Evolutionary conservation across 164 flowering plant species (phyloP).

Genomic region (Malania oleifera): DNA sequence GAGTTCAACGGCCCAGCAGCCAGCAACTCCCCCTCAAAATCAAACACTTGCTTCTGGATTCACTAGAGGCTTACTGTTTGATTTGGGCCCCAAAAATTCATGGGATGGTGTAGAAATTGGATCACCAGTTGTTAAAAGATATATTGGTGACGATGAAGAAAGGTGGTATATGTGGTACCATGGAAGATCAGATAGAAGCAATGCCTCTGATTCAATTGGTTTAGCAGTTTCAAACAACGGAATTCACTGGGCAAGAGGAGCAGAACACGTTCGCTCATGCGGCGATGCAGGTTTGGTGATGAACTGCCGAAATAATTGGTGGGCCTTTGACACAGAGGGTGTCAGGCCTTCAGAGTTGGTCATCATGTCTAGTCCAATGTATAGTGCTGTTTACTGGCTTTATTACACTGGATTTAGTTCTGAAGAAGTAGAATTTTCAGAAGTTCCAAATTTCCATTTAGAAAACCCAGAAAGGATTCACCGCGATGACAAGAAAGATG

Average conservation of each 20-base stretch:
- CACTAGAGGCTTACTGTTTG: conserved; percentile 62
- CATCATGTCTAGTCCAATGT: conserved; percentile 66
- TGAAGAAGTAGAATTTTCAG: conserved; percentile 32
- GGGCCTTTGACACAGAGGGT: conserved; percentile 74
- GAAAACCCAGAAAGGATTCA: conserved; percentile 32
- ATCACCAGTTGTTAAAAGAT: conserved; percentile 80
- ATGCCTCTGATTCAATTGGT: conserved; percentile 46
- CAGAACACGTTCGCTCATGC: conserved; percentile 32
- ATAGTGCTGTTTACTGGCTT: conserved; percentile 81
- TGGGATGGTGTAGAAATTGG: conserved; percentile 75
- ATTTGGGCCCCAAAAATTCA: conserved; percentile 39
- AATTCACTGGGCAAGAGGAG: conserved; percentile 73
- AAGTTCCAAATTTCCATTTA: conserved; percentile 10
- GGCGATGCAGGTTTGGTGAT: conserved; percentile 56
- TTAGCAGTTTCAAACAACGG: conserved; percentile 85
- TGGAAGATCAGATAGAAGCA: conserved; percentile 32
- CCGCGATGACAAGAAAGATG: conserved; percentile 6
- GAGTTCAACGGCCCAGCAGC: conserved; percentile 9
- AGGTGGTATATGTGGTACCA: conserved; percentile 95
- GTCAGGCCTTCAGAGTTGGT: conserved; percentile 70
- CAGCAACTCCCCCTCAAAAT: conserved; percentile 15
- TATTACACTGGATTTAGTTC: conserved; percentile 71
- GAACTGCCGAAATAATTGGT: conserved; percentile 71
- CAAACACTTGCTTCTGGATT: conserved; percentile 20
- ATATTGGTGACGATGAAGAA: conserved; percentile 76